Evolutionary conservation across 2,329 filamentous ascomycete species (phyloP), one percentile per base, ranked within the genome.

Genomic region (Graphiopsis chlorocephala): DNA sequence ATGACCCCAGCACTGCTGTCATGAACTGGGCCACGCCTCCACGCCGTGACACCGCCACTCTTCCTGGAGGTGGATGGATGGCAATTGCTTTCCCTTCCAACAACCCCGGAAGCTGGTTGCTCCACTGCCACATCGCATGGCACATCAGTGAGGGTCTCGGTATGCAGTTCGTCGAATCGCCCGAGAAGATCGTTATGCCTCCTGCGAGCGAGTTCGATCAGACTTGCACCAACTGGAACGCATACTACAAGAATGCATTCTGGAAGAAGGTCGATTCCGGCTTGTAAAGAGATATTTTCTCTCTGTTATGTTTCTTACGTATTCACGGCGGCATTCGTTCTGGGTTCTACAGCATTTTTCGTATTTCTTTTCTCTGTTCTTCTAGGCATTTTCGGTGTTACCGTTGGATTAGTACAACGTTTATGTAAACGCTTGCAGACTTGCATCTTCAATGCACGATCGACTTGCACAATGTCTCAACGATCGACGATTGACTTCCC

Each of bases 71-170:
- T 8, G 83, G 83, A 0, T 81, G 81, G 68, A 70, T 85, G 15
- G 79, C 80, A 3, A 72, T 85, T 3, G 82, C 78, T 0, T 85
- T 83, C 69, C 69, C 78, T 64, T 78, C 81, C 0, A 80, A 86
- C 71, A 85, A 85, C 70, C 83, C 83, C 0, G 83, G 83, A 15
- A 78, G 84, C 29, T 86, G 82, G 76, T 73, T 62, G 25, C 67
- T 68, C 11, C 61, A 64, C 52, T 68, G 70, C 47, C 66, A 72
- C 55, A 72, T 71, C 31, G 71, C 71, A 12, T 73, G 71, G 71
- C 72, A 73, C 56, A 68, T 72, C 6, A 67, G 67, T 15, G 68
- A 69, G 12, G 72, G 72, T 26, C 66, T 73, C 25, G 68, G 68
- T 26, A 57, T 72, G 64, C 70, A 74, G 35, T 74, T 74, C 58